A percentile compares a stretch with the other conserved stretches of the same genome.
Evolutionary conservation across 2,329 filamentous ascomycete genomes (phyloP).

Genomic region (Septoria linicola): DNA sequence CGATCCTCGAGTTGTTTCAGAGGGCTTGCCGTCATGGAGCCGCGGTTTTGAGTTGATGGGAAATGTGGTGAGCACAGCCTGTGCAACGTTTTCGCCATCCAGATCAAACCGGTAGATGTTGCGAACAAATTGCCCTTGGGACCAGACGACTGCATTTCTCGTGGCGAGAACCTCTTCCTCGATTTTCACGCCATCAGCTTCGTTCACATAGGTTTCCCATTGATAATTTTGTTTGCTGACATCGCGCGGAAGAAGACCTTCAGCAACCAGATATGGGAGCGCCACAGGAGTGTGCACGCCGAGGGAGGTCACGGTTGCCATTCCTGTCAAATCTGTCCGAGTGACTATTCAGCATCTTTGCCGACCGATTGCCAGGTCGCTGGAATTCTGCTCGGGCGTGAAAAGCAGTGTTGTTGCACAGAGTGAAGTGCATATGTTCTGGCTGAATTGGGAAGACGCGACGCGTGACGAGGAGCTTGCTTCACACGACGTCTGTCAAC

Average conservation of each 20-base stretch:
- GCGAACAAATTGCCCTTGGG: constrained; percentile 77
- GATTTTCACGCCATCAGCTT: constrained; percentile 40
- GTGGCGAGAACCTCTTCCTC: constrained; percentile 83
- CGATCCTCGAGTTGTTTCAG: constrained; percentile 7
- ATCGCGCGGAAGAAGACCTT: constrained; percentile 70
- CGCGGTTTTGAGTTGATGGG: constrained; percentile 41
- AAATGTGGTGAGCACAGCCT: constrained; percentile 84
- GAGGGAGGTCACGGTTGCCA: constrained; percentile 89
- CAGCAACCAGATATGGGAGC: constrained; percentile 76
- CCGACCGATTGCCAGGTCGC: not conserved
- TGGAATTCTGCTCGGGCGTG: not conserved
- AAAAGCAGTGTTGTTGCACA: not conserved
- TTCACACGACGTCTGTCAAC: too few species aligned
- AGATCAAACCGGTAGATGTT: constrained; percentile 82
- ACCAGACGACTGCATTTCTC: constrained; percentile 79
- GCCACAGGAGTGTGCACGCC: constrained; percentile 87
- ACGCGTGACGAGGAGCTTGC: too few species aligned
- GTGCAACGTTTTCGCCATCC: constrained; percentile 81
- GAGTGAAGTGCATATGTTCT: constrained; percentile 13
- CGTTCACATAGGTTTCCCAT: constrained; percentile 66
- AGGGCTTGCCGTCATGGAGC: not conserved
- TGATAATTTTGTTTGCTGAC: constrained; percentile 65
- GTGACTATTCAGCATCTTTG: constrained; percentile 21
- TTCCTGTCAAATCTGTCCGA: constrained; percentile 41
- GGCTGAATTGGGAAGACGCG: constrained; percentile 1